These are phyloP conservation scores for Akanthomyces lecanii DNA, from an alignment of 2,329 filamentous ascomycete species.

Conservation along the genomic window DNA sequence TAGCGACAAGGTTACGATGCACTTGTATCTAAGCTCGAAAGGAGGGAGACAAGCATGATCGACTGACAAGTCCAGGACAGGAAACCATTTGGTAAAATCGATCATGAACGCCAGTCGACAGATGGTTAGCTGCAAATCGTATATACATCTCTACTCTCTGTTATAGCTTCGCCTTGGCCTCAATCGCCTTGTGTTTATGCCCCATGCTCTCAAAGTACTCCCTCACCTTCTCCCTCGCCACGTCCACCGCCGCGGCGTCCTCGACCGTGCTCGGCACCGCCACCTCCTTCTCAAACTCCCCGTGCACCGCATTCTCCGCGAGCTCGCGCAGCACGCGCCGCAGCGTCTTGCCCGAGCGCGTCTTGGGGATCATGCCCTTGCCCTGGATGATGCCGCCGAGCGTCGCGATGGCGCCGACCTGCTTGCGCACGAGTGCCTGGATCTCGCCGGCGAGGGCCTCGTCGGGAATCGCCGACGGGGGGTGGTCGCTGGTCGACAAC, in stretches of 20 bases:
- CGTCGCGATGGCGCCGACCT: constrained; percentile 83
- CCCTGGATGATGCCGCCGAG: constrained; percentile 84
- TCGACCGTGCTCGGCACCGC: constrained; percentile 81
- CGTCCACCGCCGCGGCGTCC: constrained; percentile 68
- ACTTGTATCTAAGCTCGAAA: too few species aligned
- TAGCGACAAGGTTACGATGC: too few species aligned
- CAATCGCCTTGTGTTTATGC: constrained; percentile 39
- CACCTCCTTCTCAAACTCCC: constrained; percentile 67
- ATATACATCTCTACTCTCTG: background rate
- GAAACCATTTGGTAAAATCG: too few species aligned
- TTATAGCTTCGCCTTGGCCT: constrained; percentile 53
- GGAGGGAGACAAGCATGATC: too few species aligned
- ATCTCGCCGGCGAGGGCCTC: constrained; percentile 53
- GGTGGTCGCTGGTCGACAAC: constrained; percentile 44
- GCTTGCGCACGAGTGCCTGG: constrained; percentile 66
- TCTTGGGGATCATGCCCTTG: constrained; percentile 85
- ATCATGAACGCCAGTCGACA: too few species aligned
- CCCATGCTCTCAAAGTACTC: constrained; percentile 66
- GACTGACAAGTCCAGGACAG: too few species aligned
- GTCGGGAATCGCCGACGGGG: constrained; percentile 46
- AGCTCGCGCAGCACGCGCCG: constrained; percentile 77
- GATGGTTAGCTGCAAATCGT: too few species aligned
- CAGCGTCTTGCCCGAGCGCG: constrained; percentile 85
- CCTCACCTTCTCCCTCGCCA: constrained; percentile 65
- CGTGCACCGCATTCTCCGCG: constrained; percentile 74